These are phyloP conservation scores for Spathaspora sp. DNA, from an alignment of 1,139 yeast species.

Conservation along the genomic window DNA sequence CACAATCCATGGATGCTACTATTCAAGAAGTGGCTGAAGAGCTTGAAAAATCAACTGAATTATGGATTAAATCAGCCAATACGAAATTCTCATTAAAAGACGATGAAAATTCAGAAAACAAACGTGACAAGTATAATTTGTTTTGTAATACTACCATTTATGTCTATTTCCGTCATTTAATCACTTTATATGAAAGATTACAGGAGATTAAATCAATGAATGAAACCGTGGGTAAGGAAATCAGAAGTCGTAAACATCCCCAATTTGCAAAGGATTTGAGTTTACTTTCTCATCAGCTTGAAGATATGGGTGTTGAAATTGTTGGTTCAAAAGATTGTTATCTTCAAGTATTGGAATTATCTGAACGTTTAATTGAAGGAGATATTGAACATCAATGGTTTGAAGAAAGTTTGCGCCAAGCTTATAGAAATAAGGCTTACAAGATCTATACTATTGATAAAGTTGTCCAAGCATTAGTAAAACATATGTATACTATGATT, in stretches of 20 bases:
- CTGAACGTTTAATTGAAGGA: conserved; percentile 82
- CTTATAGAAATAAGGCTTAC: conserved; percentile 90
- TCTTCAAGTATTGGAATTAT: conserved; percentile 66
- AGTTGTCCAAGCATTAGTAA: conserved; percentile 84
- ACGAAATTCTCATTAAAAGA: conserved; percentile 30
- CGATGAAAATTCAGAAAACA: conserved; percentile 23
- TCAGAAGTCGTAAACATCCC: conserved; percentile 63
- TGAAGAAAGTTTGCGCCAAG: conserved; percentile 94
- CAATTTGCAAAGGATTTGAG: conserved; percentile 89
- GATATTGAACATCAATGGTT: conserved; percentile 93
- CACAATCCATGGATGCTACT: conserved; percentile 31
- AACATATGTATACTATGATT: conserved; percentile 79
- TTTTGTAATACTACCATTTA: conserved; percentile 92
- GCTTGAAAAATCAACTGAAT: conserved; percentile 61
- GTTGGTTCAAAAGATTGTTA: conserved; percentile 70
- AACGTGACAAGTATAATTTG: conserved; percentile 60
- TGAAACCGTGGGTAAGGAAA: conserved; percentile 67
- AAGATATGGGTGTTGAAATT: conserved; percentile 76
- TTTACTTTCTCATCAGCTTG: conserved; percentile 75
- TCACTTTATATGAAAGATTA: conserved; percentile 78
- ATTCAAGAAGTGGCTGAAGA: conserved; percentile 40
- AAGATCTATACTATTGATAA: conserved; percentile 91
- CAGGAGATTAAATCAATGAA: conserved; percentile 72
- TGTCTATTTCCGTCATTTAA: conserved; percentile 84
- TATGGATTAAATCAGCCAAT: conserved; percentile 58